Conservation (phyloP, 148 eudicot genomes). For the Selenicereus undatus region DNA sequence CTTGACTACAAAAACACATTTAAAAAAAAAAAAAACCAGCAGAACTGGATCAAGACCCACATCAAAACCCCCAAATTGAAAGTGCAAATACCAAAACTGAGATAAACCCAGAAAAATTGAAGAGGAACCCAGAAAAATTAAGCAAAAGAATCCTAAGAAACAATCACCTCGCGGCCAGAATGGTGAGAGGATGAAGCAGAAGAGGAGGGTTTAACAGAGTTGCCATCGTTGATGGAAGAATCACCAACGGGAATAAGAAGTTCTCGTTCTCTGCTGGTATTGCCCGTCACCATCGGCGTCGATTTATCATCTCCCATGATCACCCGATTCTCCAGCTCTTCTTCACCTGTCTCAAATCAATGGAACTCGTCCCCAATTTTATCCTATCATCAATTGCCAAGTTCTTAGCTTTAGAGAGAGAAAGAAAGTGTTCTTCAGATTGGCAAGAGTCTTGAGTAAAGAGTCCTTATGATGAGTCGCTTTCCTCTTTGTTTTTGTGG, state of each 20-base stretch:
- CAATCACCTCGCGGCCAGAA: conserved; percentile 75
- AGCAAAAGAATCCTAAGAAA: not conserved
- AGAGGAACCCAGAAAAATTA: conserved; percentile 10
- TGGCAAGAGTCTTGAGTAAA: not conserved
- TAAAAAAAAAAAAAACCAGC: not conserved
- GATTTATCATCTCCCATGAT: conserved; percentile 63
- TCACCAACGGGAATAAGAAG: conserved; percentile 79
- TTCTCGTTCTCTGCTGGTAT: conserved; percentile 60
- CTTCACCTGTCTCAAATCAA: not conserved
- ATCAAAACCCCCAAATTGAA: not conserved
- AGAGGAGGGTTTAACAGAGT: conserved; percentile 61
- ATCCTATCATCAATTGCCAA: not conserved
- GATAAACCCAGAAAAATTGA: conserved; percentile 15
- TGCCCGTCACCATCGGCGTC: conserved; percentile 37
- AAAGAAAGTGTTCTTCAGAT: not conserved
- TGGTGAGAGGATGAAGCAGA: conserved; percentile 59
- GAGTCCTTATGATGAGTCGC: not conserved
- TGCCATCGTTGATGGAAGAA: conserved; percentile 25
- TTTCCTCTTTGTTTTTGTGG: not conserved
- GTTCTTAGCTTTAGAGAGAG: conserved; percentile 1
- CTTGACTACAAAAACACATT: not conserved
- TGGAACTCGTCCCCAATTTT: not conserved
- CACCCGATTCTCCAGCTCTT: not conserved
- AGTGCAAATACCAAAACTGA: not conserved
- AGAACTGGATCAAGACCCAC: not conserved